Base-by-base conservation (phyloP, 208 protist species). In the Leishmania gerbilli region DNA sequence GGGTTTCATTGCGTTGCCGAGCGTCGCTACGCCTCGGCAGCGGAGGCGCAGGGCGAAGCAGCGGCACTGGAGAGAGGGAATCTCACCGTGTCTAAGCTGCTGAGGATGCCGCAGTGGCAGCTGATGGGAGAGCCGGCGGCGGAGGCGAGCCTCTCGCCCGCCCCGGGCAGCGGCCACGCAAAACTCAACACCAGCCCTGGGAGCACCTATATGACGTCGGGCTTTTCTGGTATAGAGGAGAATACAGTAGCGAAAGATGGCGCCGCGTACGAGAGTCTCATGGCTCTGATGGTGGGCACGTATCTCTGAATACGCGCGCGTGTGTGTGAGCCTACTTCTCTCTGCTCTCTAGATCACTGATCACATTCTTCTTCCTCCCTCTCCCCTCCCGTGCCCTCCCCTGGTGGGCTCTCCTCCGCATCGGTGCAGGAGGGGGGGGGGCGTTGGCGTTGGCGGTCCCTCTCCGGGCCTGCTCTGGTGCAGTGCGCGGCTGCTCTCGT, bases 211-310 rank as follows among this genome's bases (percentile, higher is more conserved):
- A 21, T 37, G 37, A 17, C 69, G 45, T 7, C 24, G 49, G 9
- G 13, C 45, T 31, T 49, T 51, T 2, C 31, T 37, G 69, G 40
- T 53, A 45, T 31, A 6, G 69, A 55, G 9, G n/a, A 21, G 69
- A 17, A 15, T 27, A 42, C 69, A 45, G 37, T 55, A 34, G 24
- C 69, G 9, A 31, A 7, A n/a, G 19, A 55, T 60, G 51, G 49
- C 1, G 56, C 27, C 55, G 74, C 65, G 19, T 86, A 82, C 37
- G 82, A 86, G 79, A 79, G 77, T 15, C 74, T 86, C 34, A 86
- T 79, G 82, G 75, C 82, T 13, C 74, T 86, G 45, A 58, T 86
- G 71, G 82, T 86, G 62, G 68, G 56, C 47, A 77, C 64, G 13
- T 86, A 82, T 45, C 68, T 86, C 11, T 86, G 62, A 67, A 34